These are phyloP conservation scores for Cladophialophora chaetospira DNA, from an alignment of 2,329 filamentous ascomycete species.

Conservation along the genomic window DNA sequence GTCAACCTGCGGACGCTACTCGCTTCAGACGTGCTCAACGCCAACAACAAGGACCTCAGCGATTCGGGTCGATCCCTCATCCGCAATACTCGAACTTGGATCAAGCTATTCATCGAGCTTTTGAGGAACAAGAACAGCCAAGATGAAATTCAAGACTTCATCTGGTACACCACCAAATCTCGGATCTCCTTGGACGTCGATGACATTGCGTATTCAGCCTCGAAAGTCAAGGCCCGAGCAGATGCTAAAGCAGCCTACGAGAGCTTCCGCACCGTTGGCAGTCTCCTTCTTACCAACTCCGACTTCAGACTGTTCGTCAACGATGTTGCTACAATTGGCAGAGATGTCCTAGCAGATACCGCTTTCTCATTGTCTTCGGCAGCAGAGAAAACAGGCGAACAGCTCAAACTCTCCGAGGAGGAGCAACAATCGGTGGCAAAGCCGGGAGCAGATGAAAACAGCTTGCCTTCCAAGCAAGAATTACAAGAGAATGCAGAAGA, in stretches of 20 bases:
- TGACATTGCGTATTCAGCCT: constrained; percentile 63
- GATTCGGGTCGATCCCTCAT: constrained; percentile 73
- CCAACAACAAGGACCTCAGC: constrained; percentile 73
- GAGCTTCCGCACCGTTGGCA: constrained; percentile 79
- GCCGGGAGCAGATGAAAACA: constrained; percentile 46
- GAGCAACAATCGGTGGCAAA: constrained; percentile 58
- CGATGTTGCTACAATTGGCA: constrained; percentile 75
- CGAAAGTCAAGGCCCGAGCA: constrained; percentile 65
- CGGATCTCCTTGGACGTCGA: constrained; percentile 67
- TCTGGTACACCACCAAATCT: constrained; percentile 82
- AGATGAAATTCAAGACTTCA: constrained; percentile 87
- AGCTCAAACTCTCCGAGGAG: constrained; percentile 68
- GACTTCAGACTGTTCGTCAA: constrained; percentile 86
- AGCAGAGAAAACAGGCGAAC: constrained; percentile 71
- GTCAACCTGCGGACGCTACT: constrained; percentile 78
- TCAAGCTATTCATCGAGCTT: constrained; percentile 79
- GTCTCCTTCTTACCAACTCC: constrained; percentile 82
- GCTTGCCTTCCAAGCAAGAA: constrained; percentile 61
- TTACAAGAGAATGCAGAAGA: constrained; percentile 60
- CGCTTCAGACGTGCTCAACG: constrained; percentile 75
- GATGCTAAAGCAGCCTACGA: constrained; percentile 75
- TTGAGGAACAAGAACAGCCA: constrained; percentile 77
- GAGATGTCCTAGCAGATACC: constrained; percentile 84
- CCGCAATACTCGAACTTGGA: constrained; percentile 70
- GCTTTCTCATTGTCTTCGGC: constrained; percentile 76